Base-by-base conservation (phyloP, 352 stramenopile genomes). In the Globisporangium yorkense region DNA sequence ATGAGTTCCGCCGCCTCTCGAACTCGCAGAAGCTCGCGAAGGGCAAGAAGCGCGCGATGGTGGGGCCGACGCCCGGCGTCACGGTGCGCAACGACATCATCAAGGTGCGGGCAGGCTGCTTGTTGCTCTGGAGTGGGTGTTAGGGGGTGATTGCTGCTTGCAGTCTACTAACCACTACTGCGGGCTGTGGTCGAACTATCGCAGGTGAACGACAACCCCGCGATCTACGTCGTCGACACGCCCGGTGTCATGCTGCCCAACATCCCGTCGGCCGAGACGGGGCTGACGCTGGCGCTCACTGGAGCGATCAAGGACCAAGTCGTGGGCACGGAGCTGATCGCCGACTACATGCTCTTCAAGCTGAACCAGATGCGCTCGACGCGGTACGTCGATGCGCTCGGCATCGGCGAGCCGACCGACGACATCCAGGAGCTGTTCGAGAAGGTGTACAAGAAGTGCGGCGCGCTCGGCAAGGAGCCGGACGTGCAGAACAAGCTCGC, bases 201-300 rank as follows among this genome's bases (percentile, higher is more conserved):
- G 16, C 39, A 89, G 78, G 80, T 93, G 53, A 94, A 92, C 47
- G 81, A 91, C 48, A 88, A 83, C 43, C 88, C 88, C 0, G 87
- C 86, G 16, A 80, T 96, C 20, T 96, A 95, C 57, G 84, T 96
- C 13, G 80, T 95, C 18, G 88, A 96, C 63, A 96, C 88, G 10
- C 88, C 88, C 4, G 88, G 88, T 40, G 87, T 96, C 4, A 95
- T 96, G 77, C 52, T 96, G 46, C 88, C 88, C 8, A 92, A 93
- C 58, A 85, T 96, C 40, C 62, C 77, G 43, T 88, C 80, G 21
- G 71, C 74, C 0, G 84, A 96, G 47, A 90, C 82, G 27, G 88
- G 88, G 12, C 78, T 96, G 70, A 90, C 82, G 18, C 62, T 96
- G 44, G 88, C 88, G 24, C 70, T 96, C 24, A 94, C 85, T 1